Evolutionary conservation across 1,139 yeast genomes (phyloP).

Genomic region (Hyphopichia burtonii): DNA sequence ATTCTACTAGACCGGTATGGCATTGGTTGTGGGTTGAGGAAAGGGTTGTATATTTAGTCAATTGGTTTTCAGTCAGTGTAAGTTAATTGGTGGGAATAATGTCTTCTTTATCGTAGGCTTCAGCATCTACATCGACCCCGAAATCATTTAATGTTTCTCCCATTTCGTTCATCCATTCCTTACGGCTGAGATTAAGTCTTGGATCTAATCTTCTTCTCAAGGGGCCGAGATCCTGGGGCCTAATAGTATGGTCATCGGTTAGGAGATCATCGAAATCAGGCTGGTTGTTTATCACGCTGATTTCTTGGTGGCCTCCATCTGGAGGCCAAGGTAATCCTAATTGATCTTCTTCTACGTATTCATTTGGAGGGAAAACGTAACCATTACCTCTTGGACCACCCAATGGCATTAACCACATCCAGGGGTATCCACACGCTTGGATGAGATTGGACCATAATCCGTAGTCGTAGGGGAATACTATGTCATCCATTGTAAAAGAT

Average conservation of each 20-base stretch:
- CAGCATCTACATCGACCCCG: slow-evolving; percentile 83
- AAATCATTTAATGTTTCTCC: slow-evolving; percentile 83
- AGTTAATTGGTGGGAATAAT: not conserved
- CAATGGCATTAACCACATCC: slow-evolving; percentile 72
- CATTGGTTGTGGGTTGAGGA: not conserved
- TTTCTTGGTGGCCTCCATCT: slow-evolving; percentile 62
- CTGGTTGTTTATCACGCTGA: slow-evolving; percentile 13
- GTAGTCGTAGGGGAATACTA: slow-evolving; percentile 80
- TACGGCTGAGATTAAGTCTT: slow-evolving; percentile 28
- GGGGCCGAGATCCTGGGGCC: slow-evolving; percentile 14
- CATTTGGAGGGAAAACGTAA: slow-evolving; percentile 53
- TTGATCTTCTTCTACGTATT: slow-evolving; percentile 55
- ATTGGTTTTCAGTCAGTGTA: too few relatives aligned
- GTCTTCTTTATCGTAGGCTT: slow-evolving; percentile 17
- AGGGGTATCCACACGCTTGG: slow-evolving; percentile 54
- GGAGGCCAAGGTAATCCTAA: slow-evolving; percentile 84
- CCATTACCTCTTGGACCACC: slow-evolving; percentile 49
- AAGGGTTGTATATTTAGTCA: too few relatives aligned
- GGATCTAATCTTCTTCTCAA: slow-evolving; percentile 30
- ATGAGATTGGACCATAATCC: slow-evolving; percentile 56
- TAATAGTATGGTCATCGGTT: slow-evolving; percentile 13
- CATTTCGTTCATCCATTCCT: slow-evolving; percentile 70
- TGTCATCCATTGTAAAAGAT: slow-evolving; percentile 52
- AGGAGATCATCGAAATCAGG: slow-evolving; percentile 17
- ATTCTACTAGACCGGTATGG: not conserved